Evolutionary conservation across 495 filamentous ascomycete species (phyloP).

Genomic region (Hypoxylon trugodes): DNA sequence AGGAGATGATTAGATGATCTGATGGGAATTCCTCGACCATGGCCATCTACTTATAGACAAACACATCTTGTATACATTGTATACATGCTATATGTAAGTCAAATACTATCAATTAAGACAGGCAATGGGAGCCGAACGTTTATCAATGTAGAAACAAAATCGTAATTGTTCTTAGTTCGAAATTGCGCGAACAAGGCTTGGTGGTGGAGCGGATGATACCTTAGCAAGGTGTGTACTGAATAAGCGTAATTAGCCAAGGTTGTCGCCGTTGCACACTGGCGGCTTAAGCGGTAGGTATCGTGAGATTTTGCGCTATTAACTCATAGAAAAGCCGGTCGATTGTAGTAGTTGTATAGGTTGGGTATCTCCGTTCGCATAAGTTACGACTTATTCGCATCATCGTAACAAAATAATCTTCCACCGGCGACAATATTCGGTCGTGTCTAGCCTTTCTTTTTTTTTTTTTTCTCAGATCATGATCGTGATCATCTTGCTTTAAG

Average conservation of each 20-base stretch:
- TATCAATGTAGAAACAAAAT: background rate
- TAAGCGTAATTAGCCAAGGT: conserved; percentile 14
- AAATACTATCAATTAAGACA: no score
- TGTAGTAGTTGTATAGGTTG: no score
- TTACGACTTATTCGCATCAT: conserved; percentile 22
- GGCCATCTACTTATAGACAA: no score
- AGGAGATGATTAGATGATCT: no score
- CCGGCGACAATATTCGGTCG: background rate
- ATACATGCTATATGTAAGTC: no score
- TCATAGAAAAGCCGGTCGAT: background rate
- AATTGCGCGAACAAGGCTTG: no score
- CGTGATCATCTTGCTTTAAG: no score
- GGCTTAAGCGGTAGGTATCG: background rate
- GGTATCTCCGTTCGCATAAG: background rate
- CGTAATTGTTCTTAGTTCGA: background rate
- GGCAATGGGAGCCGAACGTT: no score
- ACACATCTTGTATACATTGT: no score
- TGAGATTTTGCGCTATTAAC: no score
- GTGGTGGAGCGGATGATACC: background rate
- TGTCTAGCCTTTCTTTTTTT: background rate
- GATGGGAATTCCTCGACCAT: no score
- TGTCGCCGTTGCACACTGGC: background rate
- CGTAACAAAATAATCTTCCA: background rate
- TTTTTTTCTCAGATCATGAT: background rate
- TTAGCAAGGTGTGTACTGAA: background rate